phyloP scores from a whole-genome alignment of 768 basidiomycete genomes.

The Suillus cothurnatus region DNA sequence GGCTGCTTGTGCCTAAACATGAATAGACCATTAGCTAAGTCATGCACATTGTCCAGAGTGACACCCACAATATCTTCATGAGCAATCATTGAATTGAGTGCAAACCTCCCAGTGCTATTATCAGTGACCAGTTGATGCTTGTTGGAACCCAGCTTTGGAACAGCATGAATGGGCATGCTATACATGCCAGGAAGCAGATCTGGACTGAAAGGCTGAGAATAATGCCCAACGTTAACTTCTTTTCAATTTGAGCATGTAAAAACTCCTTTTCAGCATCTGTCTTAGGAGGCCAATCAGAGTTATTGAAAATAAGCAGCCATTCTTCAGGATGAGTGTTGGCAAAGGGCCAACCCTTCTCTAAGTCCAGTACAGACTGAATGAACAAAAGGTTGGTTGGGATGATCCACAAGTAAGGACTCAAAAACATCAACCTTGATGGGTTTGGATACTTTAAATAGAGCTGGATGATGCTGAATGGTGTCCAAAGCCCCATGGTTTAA shows the following conservation, averaged over 20 bases:
- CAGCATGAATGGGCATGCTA: background rate
- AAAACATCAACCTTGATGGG: constrained; percentile 31
- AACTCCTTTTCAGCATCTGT: constrained; percentile 20
- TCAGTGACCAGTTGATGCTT: background rate
- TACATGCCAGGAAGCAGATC: constrained; percentile 15
- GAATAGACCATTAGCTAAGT: no score
- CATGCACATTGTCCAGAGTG: no score
- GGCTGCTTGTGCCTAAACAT: rapidly evolving
- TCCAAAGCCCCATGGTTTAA: background rate
- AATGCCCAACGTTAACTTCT: constrained; percentile 7
- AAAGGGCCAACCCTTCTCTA: constrained; percentile 33
- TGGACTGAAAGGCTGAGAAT: constrained; percentile 33
- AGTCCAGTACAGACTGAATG: constrained; percentile 25
- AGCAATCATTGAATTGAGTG: no score
- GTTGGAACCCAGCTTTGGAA: background rate
- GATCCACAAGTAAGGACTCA: constrained; percentile 19
- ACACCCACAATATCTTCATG: no score
- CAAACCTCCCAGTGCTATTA: background rate
- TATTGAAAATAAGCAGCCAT: background rate
- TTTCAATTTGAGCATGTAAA: constrained; percentile 21
- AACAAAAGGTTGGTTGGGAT: constrained; percentile 35
- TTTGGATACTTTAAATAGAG: constrained; percentile 23
- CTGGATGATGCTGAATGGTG: background rate
- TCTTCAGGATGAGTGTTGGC: constrained; percentile 2
- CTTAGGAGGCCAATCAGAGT: background rate